Evolutionary conservation across 805 yeast species (phyloP).

Genomic region (Saccharomycopsis selenospora): DNA sequence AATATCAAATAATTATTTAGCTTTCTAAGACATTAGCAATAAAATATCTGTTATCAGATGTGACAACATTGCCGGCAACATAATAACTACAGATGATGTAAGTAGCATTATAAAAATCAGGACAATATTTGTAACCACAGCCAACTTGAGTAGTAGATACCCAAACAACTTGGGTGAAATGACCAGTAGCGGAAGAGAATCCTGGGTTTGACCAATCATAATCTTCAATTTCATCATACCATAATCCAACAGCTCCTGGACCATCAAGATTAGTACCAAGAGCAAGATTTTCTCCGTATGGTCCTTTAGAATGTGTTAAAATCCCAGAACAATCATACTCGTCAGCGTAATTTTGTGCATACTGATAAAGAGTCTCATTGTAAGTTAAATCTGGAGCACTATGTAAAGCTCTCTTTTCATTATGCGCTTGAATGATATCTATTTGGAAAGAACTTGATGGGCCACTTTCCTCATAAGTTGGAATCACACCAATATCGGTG

Average conservation of each 20-base stretch:
- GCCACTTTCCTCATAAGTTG: constrained; percentile 3
- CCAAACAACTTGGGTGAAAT: constrained; percentile 81
- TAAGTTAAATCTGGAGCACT: constrained; percentile 45
- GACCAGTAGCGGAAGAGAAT: constrained; percentile 52
- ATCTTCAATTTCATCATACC: constrained; percentile 58
- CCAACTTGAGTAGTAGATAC: constrained; percentile 52
- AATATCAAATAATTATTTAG: neutral
- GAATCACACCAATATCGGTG: constrained; percentile 14
- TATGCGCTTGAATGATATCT: constrained; percentile 52
- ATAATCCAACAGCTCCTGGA: constrained; percentile 55
- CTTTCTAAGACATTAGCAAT: constrained; percentile 4
- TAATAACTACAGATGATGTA: constrained; percentile 71
- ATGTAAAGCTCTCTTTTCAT: constrained; percentile 48
- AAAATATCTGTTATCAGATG: constrained; percentile 26
- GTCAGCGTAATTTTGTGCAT: constrained; percentile 53
- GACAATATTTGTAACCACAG: constrained; percentile 66
- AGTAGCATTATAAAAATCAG: constrained; percentile 37
- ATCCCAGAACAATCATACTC: constrained; percentile 48
- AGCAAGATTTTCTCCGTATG: constrained; percentile 76
- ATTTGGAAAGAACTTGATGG: constrained; percentile 24
- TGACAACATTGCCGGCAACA: constrained; percentile 65
- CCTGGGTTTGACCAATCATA: constrained; percentile 48
- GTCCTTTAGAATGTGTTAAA: constrained; percentile 56
- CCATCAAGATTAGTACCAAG: constrained; percentile 47
- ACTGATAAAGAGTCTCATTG: constrained; percentile 43